phyloP scores from a whole-genome alignment of 2,329 filamentous ascomycete genomes.

The Fusarium camptoceras region DNA sequence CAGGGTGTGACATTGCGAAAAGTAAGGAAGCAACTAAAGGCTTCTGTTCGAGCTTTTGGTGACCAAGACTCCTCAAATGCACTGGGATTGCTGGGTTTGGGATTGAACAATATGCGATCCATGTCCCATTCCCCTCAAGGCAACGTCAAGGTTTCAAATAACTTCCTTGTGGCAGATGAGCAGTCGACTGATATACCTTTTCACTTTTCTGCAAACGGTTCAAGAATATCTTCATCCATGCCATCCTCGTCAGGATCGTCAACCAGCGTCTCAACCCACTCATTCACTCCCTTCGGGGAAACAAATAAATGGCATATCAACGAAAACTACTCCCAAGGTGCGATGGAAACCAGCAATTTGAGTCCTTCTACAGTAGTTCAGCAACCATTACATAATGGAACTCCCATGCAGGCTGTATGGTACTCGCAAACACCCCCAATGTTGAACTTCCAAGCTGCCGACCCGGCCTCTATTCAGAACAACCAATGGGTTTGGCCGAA shows the following conservation, averaged over 20 bases:
- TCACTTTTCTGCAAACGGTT: slow-evolving; percentile 31
- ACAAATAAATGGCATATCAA: slow-evolving; percentile 44
- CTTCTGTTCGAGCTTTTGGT: slow-evolving; percentile 41
- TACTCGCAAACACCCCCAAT: slow-evolving; percentile 46
- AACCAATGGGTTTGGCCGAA: slow-evolving; percentile 48
- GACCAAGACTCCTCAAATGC: slow-evolving; percentile 31
- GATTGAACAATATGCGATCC: slow-evolving; percentile 31
- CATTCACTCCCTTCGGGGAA: slow-evolving; percentile 44
- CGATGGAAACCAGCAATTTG: slow-evolving; percentile 38
- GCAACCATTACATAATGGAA: slow-evolving; percentile 42
- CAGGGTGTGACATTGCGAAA: slow-evolving; percentile 41
- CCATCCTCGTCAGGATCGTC: slow-evolving; percentile 42
- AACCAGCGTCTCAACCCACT: slow-evolving; percentile 33
- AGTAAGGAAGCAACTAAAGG: slow-evolving; percentile 49
- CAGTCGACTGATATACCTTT: slow-evolving; percentile 16
- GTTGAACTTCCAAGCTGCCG: slow-evolving; percentile 48
- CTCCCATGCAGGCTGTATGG: slow-evolving; percentile 46
- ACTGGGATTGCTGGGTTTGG: slow-evolving; percentile 33
- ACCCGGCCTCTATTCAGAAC: slow-evolving; percentile 38
- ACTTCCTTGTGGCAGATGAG: slow-evolving; percentile 18
- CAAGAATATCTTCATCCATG: slow-evolving; percentile 41
- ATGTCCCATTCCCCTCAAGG: slow-evolving; percentile 41
- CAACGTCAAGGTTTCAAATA: slow-evolving; percentile 11
- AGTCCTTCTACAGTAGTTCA: slow-evolving; percentile 27
- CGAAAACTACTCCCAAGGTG: slow-evolving; percentile 40